Evolutionary conservation across 257 asterid species (phyloP), one percentile per base, ranked within the genome.

Genomic region (Prunella vulgaris): DNA sequence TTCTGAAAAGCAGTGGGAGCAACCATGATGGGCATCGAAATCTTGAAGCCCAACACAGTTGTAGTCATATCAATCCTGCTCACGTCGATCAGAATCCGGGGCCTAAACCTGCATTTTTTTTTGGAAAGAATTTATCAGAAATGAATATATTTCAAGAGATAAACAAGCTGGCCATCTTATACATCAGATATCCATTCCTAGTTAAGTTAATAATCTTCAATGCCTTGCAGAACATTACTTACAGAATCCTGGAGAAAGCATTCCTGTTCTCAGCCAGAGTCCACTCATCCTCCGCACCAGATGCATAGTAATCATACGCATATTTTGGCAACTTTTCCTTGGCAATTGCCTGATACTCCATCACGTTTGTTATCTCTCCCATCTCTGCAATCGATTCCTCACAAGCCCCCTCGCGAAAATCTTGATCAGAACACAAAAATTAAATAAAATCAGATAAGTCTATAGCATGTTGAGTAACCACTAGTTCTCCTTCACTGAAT

Each of bases 201-300:
- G n/a, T n/a, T n/a, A n/a, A n/a, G n/a, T n/a, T n/a, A n/a, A n/a
- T n/a, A n/a, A n/a, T n/a, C n/a, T n/a, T n/a, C n/a, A n/a, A n/a
- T n/a, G n/a, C n/a, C n/a, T n/a, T n/a, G n/a, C n/a, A n/a, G n/a
- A n/a, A n/a, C n/a, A n/a, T 5, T 69, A 76, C 93, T 81, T 85
- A 93, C 98, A 93, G 86, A 81, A 93, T 93, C 77, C 96, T 86
- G 25, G 97, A 84, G 83, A 93, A 93, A 17, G 98, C 98, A 60
- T 90, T 80, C 74, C 87, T 83, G 80, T 93, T 93, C 90, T 90
- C 97, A 76, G 88, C 86, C 56, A 93, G 84, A 69, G 95, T 76
- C 97, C 98, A 93, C 77, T 93, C 86, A 74, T 93, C 98, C 83
- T 93, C 98, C 42, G 97, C 97, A 70, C 98, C 97, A 0, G 98